Conservation (phyloP, 2,329 filamentous ascomycete species). For the Cryphonectria carpinicola region DNA sequence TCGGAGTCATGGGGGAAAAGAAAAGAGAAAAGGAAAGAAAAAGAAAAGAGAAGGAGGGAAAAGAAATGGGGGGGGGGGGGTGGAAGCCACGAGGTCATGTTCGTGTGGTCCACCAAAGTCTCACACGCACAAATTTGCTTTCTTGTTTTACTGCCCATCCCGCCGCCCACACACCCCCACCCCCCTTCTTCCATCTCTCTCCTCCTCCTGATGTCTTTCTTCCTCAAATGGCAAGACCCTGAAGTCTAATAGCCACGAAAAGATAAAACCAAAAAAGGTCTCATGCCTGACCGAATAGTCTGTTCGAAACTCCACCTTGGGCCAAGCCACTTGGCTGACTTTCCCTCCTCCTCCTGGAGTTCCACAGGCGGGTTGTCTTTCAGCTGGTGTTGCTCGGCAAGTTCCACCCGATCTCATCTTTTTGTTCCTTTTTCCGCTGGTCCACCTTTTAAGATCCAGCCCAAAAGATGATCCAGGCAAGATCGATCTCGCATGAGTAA, state of each 20-base stretch:
- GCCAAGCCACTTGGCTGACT: conserved; percentile 27
- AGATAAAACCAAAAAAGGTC: not conserved
- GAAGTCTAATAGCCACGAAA: conserved; percentile 10
- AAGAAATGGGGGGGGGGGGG: too few species aligned
- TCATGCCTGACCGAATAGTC: conserved; percentile 29
- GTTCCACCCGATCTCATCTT: conserved; percentile 11
- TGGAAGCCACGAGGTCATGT: conserved; percentile 17
- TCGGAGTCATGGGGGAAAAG: not conserved
- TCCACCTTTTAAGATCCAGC: conserved; percentile 8
- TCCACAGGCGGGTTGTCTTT: conserved; percentile 22
- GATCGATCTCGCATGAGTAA: conserved; percentile 16
- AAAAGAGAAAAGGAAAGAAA: not conserved
- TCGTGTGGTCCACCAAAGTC: conserved; percentile 19
- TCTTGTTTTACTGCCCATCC: not conserved
- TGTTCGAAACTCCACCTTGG: conserved; percentile 18
- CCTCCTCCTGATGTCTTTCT: not conserved
- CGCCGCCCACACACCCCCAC: not conserved
- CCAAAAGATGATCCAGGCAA: conserved; percentile 10
- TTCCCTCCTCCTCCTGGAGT: conserved; percentile 12
- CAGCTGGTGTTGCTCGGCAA: conserved; percentile 24
- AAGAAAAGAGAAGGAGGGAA: too few species aligned
- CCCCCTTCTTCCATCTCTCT: not conserved
- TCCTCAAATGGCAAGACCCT: conserved; percentile 9
- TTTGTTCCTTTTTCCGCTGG: conserved; percentile 23
- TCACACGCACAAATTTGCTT: conserved; percentile 21